Evolutionary conservation across 345 rosid genomes (phyloP), one percentile per base, ranked within the genome.

Genomic region (Eucalyptus viminalis): DNA sequence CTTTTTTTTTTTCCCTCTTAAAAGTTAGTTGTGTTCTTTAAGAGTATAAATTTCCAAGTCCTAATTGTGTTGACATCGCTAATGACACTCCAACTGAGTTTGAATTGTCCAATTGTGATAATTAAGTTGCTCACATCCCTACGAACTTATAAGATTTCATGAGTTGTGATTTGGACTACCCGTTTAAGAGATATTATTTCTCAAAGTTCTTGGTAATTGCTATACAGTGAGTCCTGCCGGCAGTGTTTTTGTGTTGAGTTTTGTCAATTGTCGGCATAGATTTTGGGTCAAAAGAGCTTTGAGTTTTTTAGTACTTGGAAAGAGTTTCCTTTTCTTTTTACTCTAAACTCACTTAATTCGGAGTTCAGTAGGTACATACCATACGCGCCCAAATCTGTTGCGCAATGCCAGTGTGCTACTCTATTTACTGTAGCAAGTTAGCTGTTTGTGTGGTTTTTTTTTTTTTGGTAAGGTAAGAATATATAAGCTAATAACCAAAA

Each of bases 161-260:
- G 40, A 34, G 10, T 67, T 4, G 3, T n/a, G 21, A 67, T n/a
- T 14, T 14, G 40, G 11, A 67, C 40, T 5, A 8, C 21, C 9
- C 21, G 14, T 65, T 65, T 14, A n/a, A 65, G 19, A 29, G 76
- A 65, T 2, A 14, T n/a, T 67, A n/a, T 31, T 62, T 62, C 14
- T 2, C 2, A 0, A 62, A 27, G 69, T 62, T 31, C 24, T 67
- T 31, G 80, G 24, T 67, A 67, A 16, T 69, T 31, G 11, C 6
- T 17, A 37, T 16, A 34, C 2, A 8, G 2, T 19, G 80, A 34
- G 11, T 53, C 9, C 2, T 0, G 5, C 11, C 2, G 10, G 4
- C 0, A 67, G 7, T 14, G 11, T 67, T 67, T 34, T 27, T 0
- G 4, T 25, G 14, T 13, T 12, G 65, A 58, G 65, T 11, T 58